Conservation (phyloP, 2,329 filamentous ascomycete genomes). For the Didymella lethalis region DNA sequence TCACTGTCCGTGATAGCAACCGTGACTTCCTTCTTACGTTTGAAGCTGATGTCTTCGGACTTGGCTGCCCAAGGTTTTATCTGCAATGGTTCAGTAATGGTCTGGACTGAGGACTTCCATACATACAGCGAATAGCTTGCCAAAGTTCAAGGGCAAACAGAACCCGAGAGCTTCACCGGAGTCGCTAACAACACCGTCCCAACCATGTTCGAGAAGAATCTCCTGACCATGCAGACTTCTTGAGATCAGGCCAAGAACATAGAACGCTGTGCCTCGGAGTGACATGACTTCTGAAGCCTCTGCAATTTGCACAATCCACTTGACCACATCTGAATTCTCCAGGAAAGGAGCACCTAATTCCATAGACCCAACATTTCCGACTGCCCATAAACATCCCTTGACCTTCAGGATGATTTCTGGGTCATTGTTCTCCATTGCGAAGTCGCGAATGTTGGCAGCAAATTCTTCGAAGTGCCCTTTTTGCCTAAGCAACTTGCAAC, state of each 20-base stretch:
- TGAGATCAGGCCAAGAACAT: conserved; percentile 91
- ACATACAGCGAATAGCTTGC: conserved; percentile 75
- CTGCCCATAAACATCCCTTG: conserved; percentile 96
- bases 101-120: background rate
- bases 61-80: conserved; percentile 50
- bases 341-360: conserved; percentile 94
- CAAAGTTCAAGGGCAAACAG: conserved; percentile 81
- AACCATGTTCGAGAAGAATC: conserved; percentile 86
- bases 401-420: conserved; percentile 87
- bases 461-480: conserved; percentile 98
- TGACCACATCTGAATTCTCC: conserved; percentile 87
- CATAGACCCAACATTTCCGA: conserved; percentile 98
- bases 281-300: conserved; percentile 90
- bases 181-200: conserved; percentile 88
- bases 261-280: conserved; percentile 93
- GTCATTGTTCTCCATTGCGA: conserved; percentile 85
- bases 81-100: conserved; percentile 36
- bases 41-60: conserved; percentile 42
- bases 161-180: conserved; percentile 85
- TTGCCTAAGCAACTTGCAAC: conserved; percentile 85
- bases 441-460: conserved; percentile 83
- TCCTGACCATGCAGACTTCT: conserved; percentile 90
- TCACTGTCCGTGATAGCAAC: conserved; percentile 69
- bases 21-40: conserved; percentile 54
- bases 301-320: conserved; percentile 86